Conservation (phyloP, 2,329 filamentous ascomycete species). For the Xylaria multiplex region DNA sequence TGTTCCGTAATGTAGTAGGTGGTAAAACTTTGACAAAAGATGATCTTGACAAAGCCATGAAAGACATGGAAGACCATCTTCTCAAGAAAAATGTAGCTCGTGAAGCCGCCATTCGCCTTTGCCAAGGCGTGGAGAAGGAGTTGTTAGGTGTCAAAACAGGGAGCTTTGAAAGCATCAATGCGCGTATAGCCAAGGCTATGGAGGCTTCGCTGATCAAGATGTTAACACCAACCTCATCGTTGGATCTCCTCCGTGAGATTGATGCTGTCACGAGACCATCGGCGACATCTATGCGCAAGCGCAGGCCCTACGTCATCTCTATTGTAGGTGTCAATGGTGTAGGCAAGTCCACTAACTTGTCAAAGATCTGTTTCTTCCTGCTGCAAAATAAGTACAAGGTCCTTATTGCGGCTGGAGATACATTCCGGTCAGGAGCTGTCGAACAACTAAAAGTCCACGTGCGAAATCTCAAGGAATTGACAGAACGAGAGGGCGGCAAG, state of each 20-base stretch:
- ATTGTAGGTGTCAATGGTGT: slow-evolving; percentile 99
- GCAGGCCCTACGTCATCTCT: slow-evolving; percentile 93
- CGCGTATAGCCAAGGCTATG: slow-evolving; percentile 86
- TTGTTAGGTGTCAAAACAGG: slow-evolving; percentile 90
- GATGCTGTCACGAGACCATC: slow-evolving; percentile 77
- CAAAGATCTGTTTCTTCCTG: slow-evolving; percentile 98
- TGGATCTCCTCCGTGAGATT: slow-evolving; percentile 95
- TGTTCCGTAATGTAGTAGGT: slow-evolving; percentile 94
- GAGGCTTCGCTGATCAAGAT: slow-evolving; percentile 94
- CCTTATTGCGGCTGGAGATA: slow-evolving; percentile 92
- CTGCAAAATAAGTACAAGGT: slow-evolving; percentile 97
- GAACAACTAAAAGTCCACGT: slow-evolving; percentile 97
- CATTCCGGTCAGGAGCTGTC: slow-evolving; percentile 95
- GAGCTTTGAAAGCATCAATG: slow-evolving; percentile 88
- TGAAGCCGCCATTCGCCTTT: slow-evolving; percentile 90
- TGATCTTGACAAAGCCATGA: slow-evolving; percentile 91
- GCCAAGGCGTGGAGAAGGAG: slow-evolving; percentile 90
- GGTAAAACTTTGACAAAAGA: slow-evolving; percentile 91
- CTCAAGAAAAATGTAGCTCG: slow-evolving; percentile 95
- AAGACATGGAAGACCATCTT: slow-evolving; percentile 94
- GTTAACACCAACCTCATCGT: slow-evolving; percentile 91
- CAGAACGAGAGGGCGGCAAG: slow-evolving; percentile 80
- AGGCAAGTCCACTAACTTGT: slow-evolving; percentile 96
- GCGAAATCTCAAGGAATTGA: slow-evolving; percentile 89
- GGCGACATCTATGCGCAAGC: slow-evolving; percentile 67